A percentile compares a stretch with the other conserved stretches of the same genome.
phyloP scores from a whole-genome alignment of 1,284 basidiomycete genomes.

The Heliocybe sulcata region DNA sequence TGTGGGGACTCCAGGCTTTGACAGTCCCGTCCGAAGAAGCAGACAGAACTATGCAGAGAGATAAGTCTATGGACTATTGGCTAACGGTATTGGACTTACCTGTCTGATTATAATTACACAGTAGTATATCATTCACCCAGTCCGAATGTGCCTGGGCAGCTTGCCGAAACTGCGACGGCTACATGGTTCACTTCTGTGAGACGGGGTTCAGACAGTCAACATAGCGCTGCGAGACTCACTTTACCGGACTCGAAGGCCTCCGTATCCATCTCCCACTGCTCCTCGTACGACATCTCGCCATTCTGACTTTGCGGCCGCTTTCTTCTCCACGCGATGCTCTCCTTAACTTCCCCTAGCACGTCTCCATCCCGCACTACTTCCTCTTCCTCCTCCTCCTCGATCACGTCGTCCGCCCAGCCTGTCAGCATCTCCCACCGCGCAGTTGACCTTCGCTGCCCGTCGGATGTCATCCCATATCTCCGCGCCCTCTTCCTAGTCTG shows the following conservation, averaged over 20 bases:
- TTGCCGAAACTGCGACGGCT: slow-evolving; percentile 70
- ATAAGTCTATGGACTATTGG: neutral
- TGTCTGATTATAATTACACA: slow-evolving; percentile 92
- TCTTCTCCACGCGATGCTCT: slow-evolving; percentile 17
- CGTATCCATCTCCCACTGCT: slow-evolving; percentile 73
- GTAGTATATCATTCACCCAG: slow-evolving; percentile 94
- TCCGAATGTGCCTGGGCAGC: slow-evolving; percentile 84
- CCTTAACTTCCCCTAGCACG: slow-evolving; percentile 64
- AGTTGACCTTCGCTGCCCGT: slow-evolving; percentile 21
- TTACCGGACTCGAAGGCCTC: slow-evolving; percentile 34
- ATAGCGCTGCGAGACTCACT: slow-evolving; percentile 29
- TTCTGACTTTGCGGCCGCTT: slow-evolving; percentile 17
- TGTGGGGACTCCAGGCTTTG: slow-evolving; percentile 91
- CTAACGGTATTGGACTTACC: slow-evolving; percentile 33
- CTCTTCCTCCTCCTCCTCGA: slow-evolving; percentile 52
- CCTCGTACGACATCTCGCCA: slow-evolving; percentile 53
- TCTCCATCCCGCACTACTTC: slow-evolving; percentile 64
- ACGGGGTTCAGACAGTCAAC: neutral
- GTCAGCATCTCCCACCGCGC: slow-evolving; percentile 71
- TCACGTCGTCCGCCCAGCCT: slow-evolving; percentile 69
- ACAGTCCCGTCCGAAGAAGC: slow-evolving; percentile 95
- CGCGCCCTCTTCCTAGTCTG: slow-evolving; percentile 40
- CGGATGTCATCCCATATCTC: slow-evolving; percentile 20
- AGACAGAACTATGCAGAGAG: slow-evolving; percentile 60
- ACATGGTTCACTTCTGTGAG: neutral